Evolutionary conservation across 2,329 filamentous ascomycete genomes (phyloP), one percentile per base, ranked within the genome.

Genomic region (Ophiostoma perfectum): DNA sequence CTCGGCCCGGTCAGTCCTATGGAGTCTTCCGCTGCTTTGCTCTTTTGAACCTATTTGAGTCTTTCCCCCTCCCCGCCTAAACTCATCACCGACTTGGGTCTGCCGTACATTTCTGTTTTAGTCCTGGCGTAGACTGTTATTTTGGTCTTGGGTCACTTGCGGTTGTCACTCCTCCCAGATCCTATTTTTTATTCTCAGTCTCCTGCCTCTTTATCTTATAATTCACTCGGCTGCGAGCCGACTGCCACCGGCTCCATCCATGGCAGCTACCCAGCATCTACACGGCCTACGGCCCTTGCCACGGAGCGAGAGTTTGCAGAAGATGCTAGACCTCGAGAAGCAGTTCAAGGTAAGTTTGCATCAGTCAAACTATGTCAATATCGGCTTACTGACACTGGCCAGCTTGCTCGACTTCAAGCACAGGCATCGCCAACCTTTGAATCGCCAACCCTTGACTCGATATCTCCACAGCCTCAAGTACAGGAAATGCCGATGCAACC

Each of bases 271-370:
- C 27, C 64, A 65, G n/a, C 16, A 64, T 12, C 2, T 27, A 58
- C 27, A 66, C 67, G 3, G 52, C 49, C 14, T 68, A 60, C 65
- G 64, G 63, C 70, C 27, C 27, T 27, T 67, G 27, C 70, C 66
- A 1, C 62, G 55, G 38, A 78, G 78, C 71, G 81, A 81, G 74
- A 85, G 81, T 75, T 81, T 87, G 71, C 80, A 86, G 75, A 81
- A 79, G 70, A 87, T 88, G 85, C 79, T 87, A 65, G 84, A 87
- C 72, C 76, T 87, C 66, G 86, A 88, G 74, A 84, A 83, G 74
- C 80, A 80, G 74, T 81, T 79, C 76, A 86, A 85, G 82, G 86
- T 87, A 79, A 78, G 27, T 44, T 38, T 39, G 64, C 27, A 18
- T 14, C 45, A 38, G 39, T 47, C 12, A 14, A 38, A 52, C 49